Base-by-base conservation (phyloP, 805 yeast species). In the Candida broadrunensis region DNA sequence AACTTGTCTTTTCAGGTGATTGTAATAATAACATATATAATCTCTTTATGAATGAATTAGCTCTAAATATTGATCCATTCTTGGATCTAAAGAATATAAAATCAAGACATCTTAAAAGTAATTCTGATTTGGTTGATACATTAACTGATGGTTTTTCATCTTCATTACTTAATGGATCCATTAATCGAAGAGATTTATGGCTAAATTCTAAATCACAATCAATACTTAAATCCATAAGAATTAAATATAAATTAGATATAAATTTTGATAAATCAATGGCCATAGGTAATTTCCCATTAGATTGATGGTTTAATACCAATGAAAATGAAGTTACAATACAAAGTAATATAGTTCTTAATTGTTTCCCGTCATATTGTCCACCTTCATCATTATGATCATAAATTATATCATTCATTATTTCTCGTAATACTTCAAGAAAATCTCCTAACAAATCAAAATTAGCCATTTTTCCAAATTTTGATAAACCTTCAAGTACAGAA, bases 371-470 rank as follows among this genome's bases (percentile, higher is more conserved):
- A 42, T 52, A 68, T 27, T 62, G 43, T 2, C 71, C 72, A 3
- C 63, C 67, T 12, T 48, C 54, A 2, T 46, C 58, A 16, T 48
- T 58, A 42, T 77, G 73, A 7, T 73, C 77, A 2, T 59, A 67
- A n/a, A 70, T 52, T 15, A 69, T 72, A 41, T 77, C 86, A 11
- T 55, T 52, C 59, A 88, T 78, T 18, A 90, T 77, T 61, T 93
- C 98, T 50, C 90, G 75, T 60, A 93, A 73, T 6, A 90, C 96
- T 57, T 85, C 95, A 38, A 93, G 70, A 63, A 93, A 81, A 59
- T 93, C 99, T 19, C 98, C 98, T 50, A 93, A 75, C 34, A 93
- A 70, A 49, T 93, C 98, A 42, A 91, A 80, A 57, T 93, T 93
- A 18, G 95, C 89, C 81, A 90, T 82, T 54, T 85, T 93, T 2